Evolutionary conservation across 805 yeast genomes (phyloP).

Genomic region (Candida broadrunensis): DNA sequence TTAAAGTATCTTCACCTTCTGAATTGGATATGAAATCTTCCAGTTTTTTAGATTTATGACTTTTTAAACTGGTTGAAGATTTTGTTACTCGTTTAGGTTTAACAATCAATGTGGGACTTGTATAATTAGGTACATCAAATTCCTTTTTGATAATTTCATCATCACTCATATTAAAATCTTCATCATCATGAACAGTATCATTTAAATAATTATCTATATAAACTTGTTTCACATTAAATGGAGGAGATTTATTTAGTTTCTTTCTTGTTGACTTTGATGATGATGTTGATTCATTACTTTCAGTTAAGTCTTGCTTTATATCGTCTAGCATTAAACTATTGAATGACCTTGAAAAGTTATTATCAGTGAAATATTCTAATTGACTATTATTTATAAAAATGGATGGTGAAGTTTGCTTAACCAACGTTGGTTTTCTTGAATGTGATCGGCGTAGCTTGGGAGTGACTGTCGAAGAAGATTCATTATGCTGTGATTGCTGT

Average conservation of each 20-base stretch:
- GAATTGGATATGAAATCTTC: neutral
- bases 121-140: neutral
- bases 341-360: slow-evolving; percentile 40
- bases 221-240: slow-evolving; percentile 36
- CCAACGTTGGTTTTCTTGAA: neutral
- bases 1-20: neutral
- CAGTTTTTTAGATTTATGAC: neutral
- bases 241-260: slow-evolving; percentile 38
- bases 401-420: slow-evolving; percentile 1
- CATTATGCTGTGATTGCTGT: neutral
- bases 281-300: neutral
- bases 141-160: slow-evolving; percentile 4
- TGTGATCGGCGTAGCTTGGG: neutral
- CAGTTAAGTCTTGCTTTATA: slow-evolving; percentile 17
- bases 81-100: neutral
- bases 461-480: neutral
- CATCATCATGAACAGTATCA: slow-evolving; percentile 9
- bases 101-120: slow-evolving; percentile 1
- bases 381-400: slow-evolving; percentile 4
- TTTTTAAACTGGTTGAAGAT: neutral
- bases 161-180: slow-evolving; percentile 8
- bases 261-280: slow-evolving; percentile 9
- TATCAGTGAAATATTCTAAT: slow-evolving; percentile 34
- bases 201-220: slow-evolving; percentile 20
- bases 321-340: slow-evolving; percentile 41